These are phyloP conservation scores for Citrus trifoliata DNA, from an alignment of 345 rosid genomes.

Conservation along the genomic window DNA sequence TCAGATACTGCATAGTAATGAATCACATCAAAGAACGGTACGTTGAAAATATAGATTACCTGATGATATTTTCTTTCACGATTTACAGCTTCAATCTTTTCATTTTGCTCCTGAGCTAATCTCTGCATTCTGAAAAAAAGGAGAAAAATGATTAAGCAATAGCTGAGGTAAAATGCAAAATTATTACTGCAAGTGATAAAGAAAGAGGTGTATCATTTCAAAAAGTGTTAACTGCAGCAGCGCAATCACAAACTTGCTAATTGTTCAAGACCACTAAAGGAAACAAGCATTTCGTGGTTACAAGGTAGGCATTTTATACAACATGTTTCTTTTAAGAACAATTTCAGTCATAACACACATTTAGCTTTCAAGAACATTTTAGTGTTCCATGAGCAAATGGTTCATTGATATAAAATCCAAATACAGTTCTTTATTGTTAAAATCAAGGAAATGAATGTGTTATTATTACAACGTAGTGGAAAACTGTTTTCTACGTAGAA, in stretches of 20 bases:
- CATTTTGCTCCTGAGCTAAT: slow-evolving; percentile 73
- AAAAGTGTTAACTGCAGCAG: neutral
- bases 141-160: neutral
- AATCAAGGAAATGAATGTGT: neutral
- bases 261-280: neutral
- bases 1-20: neutral
- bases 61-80: slow-evolving; percentile 95
- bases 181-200: neutral
- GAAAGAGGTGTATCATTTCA: neutral
- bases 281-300: neutral
- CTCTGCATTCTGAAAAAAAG: slow-evolving; percentile 63
- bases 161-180: neutral
- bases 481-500: neutral
- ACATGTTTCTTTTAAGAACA: neutral
- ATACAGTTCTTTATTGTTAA: neutral
- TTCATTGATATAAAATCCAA: neutral
- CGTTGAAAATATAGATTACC: slow-evolving; percentile 38
- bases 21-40: slow-evolving; percentile 2
- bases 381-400: neutral
- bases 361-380: neutral
- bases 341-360: neutral
- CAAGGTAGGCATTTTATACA: neutral
- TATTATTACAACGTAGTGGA: neutral
- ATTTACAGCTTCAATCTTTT: slow-evolving; percentile 82
- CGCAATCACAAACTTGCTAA: neutral